Evolutionary conservation across 257 asterid genomes (phyloP), one percentile per base, ranked within the genome.

Genomic region (Gentiana macrophylla): DNA sequence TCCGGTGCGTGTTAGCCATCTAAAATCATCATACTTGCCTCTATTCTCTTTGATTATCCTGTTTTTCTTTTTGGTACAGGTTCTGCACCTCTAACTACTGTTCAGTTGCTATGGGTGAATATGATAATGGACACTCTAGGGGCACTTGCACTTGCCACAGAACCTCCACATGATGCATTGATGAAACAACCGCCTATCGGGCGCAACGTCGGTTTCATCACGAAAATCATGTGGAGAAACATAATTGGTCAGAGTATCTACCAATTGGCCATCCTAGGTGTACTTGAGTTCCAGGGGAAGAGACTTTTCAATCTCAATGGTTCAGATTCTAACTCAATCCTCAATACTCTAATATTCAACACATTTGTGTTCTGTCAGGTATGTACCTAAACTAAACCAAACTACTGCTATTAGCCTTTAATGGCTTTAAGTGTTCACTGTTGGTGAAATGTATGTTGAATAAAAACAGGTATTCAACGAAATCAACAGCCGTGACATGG

Each of bases 81-180:
- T 44, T 84, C 94, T 15, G 94, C 86, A 37, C 97, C 97, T 36
- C 90, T 88, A 11, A 82, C 97, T 4, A 79, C 86, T 43, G 97
- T 82, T 63, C 91, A 88, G 71, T 57, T 88, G 73, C 84, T 88
- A n/a, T 88, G 97, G 97, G 97, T 88, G 62, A 88, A 84, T 76
- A 81, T 88, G 87, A 88, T 88, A 37, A 88, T 88, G 97, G 94
- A 88, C 73, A 82, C 94, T 8, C 79, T 88, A 5, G 97, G 94
- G 12, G 97, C 97, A 36, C 61, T 88, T 49, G 94, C 97, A 50
- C 86, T 88, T 4, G 97, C 97, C 4, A 88, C 94, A 9, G 89
- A 82, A 59, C 95, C 94, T 1, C 97, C 97, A 3, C 79, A 77
- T 11, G 95, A 82, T 50, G 94, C 81, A 57, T 56, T 88, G 62